Evolutionary conservation across 805 yeast species (phyloP), one percentile per base, ranked within the genome.

Genomic region (Hanseniaspora pseudoguilliermondii): DNA sequence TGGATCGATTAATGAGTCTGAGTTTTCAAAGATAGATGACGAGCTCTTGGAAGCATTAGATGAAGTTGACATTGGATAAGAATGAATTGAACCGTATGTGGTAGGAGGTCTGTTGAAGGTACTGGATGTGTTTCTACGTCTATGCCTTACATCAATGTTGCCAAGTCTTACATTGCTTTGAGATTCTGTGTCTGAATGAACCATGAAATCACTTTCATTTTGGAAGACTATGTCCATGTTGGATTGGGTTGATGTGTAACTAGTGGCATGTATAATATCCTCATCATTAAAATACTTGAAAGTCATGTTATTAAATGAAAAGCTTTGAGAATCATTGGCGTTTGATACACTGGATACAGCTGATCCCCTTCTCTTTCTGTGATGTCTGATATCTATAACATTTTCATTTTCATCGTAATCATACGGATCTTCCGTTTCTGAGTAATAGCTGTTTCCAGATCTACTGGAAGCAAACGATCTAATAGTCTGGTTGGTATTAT

Each of bases 231-330:
- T 44, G 29, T 85, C 93, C 23, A 84, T 78, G 61, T 79, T 76
- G 59, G 82, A 86, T 61, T 83, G 65, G 2, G 91, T 83, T 1
- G 96, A 86, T 1, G 91, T 76, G 6, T 68, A 72, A 48, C 96
- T 96, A 54, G 86, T 93, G 0, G 97, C 97, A 51, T 77, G 74
- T 63, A 84, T 90, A 47, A 91, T 83, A 61, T 88, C 93, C 56
- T 85, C 87, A 4, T 84, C 74, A 11, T 91, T 81, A 69, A 91
- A 91, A 66, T 90, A 91, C 59, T 81, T 78, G 71, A 93, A 91
- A 13, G 47, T 46, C 25, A 8, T 38, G 40, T 32, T 52, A n/a
- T 27, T 25, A 5, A 20, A 23, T 2, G 42, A 35, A 25, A 16
- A 21, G 4, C 62, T 27, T n/a, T 54, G 42, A 20, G 7, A 20